Evolutionary conservation across 2,329 filamentous ascomycete species (phyloP), one percentile per base, ranked within the genome.

Genomic region (Aspergillus sp.): DNA sequence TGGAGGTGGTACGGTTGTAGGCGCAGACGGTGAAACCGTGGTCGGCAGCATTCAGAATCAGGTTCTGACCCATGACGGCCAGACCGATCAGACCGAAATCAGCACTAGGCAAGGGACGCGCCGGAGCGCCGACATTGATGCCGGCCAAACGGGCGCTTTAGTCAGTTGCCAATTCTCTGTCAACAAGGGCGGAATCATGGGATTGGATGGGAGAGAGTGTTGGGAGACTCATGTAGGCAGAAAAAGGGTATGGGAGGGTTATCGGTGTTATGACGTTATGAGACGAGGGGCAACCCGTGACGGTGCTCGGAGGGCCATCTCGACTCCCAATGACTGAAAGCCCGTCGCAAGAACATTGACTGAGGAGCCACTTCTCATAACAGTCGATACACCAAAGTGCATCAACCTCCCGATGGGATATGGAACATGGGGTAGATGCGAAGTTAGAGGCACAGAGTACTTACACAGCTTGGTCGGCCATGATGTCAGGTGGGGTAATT

Each of bases 1-100:
- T 99, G 78, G 91, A 86, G 67, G 97, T 90, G 67, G 94, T 99
- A 78, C 94, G 89, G 88, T 99, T 99, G 87, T 89, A 99, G 66
- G 93, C 94, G 78, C 93, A 89, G 71, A 99, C 90, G 74, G 91
- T 97, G 86, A 95, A 97, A 71, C 92, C 88, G 69, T 93, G 86
- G 76, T 94, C 89, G 68, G 89, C 89, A 80, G 88, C 89, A 78
- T 94, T 94, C 71, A 94, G 78, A 76, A 94, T 92, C 78, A 94
- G 80, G 81, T 93, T 94, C 82, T 92, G 88, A 75, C 79, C 79
- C 88, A 94, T 94, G 78, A 94, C 89, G 80, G 89, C 89, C 81
- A 94, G 83, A 84, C 89, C 89, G 75, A 94, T 93, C 72, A 94
- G 88, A 82, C 89, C 89, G 78, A 94, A 87, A 86, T 94, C 89